phyloP scores from a whole-genome alignment of 2,329 filamentous ascomycete species.

The Neopestalotiopsis sp. region DNA sequence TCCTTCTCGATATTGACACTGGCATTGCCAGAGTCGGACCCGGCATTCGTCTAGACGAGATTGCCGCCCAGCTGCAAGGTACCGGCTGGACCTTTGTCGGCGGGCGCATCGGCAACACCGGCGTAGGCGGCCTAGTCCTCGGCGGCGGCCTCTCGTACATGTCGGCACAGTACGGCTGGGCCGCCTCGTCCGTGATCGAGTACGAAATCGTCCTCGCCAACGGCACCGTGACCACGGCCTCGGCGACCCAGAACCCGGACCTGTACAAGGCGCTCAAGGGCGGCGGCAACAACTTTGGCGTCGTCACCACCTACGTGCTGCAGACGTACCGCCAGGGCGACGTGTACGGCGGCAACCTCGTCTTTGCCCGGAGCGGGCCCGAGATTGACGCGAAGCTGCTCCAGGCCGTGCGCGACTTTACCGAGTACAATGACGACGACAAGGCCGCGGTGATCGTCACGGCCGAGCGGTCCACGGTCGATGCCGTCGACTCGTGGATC shows the following conservation, averaged over 20 bases:
- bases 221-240: slow-evolving; percentile 53
- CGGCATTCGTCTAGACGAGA: slow-evolving; percentile 48
- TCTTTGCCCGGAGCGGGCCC: slow-evolving; percentile 36
- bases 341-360: slow-evolving; percentile 49
- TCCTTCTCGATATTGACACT: slow-evolving; percentile 42
- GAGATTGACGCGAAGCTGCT: slow-evolving; percentile 43
- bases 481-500: slow-evolving; percentile 58
- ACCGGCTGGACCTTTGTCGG: slow-evolving; percentile 49
- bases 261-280: slow-evolving; percentile 59
- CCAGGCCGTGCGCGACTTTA: slow-evolving; percentile 57
- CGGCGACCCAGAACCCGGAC: slow-evolving; percentile 46
- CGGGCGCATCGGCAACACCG: slow-evolving; percentile 49
- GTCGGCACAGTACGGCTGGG: slow-evolving; percentile 55
- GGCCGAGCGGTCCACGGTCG: slow-evolving; percentile 48
- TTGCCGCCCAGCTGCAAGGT: slow-evolving; percentile 45
- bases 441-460: slow-evolving; percentile 66
- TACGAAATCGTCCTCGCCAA: slow-evolving; percentile 59
- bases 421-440: slow-evolving; percentile 59
- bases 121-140: slow-evolving; percentile 53
- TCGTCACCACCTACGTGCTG: slow-evolving; percentile 51
- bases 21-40: slow-evolving; percentile 48
- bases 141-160: slow-evolving; percentile 60
- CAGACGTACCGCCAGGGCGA: slow-evolving; percentile 45
- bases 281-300: slow-evolving; percentile 61
- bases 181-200: slow-evolving; percentile 52